phyloP scores from a whole-genome alignment of 208 protist species.

The Acanthamoeba quina region DNA sequence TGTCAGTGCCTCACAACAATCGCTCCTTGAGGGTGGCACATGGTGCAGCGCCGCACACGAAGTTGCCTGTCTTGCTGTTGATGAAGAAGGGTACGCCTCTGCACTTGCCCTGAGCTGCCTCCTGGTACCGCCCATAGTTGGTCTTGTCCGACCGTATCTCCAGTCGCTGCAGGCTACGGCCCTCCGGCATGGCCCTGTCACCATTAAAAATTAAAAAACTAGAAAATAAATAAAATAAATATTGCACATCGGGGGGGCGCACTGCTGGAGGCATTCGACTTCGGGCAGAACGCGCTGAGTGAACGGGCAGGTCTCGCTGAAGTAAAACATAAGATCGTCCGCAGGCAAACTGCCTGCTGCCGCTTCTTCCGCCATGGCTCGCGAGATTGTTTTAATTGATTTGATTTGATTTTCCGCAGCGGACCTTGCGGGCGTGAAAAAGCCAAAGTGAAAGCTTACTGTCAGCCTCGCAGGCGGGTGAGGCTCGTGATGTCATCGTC shows the following conservation, averaged over 20 bases:
- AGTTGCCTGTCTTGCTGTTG: slow-evolving; percentile 60
- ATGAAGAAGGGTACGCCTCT: slow-evolving; percentile 62
- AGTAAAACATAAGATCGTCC: slow-evolving; percentile 57
- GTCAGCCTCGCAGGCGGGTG: too few relatives aligned
- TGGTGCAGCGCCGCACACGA: slow-evolving; percentile 53
- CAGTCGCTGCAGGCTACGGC: slow-evolving; percentile 7
- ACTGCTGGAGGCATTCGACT: slow-evolving; percentile 60
- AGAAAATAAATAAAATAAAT: background rate
- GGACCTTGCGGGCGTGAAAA: too few relatives aligned
- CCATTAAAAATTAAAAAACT: background rate
- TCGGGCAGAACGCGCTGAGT: slow-evolving; percentile 56
- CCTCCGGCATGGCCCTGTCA: background rate
- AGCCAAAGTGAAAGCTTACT: too few relatives aligned
- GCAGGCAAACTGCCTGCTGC: background rate
- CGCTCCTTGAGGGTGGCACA: slow-evolving; percentile 56
- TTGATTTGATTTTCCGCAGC: too few relatives aligned
- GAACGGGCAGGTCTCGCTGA: slow-evolving; percentile 47
- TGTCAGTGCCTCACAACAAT: background rate
- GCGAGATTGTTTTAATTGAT: background rate
- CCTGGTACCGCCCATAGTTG: slow-evolving; percentile 2
- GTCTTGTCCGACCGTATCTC: slow-evolving; percentile 29
- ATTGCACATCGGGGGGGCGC: background rate
- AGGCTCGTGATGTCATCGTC: background rate
- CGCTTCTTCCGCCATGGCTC: background rate
- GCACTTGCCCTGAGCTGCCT: slow-evolving; percentile 51